Conservation (phyloP, 768 basidiomycete genomes). For the Suillus variegatus region DNA sequence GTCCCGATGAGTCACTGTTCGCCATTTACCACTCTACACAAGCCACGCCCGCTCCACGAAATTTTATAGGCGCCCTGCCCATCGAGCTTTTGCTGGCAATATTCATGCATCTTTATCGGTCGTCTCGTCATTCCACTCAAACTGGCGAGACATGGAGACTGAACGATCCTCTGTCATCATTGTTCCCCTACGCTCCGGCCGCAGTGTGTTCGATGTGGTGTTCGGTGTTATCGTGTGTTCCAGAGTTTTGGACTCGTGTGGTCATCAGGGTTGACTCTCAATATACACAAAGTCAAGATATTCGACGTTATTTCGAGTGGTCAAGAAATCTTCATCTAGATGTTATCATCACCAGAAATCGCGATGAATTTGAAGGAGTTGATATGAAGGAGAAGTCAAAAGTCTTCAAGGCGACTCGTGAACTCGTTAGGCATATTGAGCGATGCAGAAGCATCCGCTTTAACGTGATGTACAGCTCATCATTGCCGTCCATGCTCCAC, state of each 20-base stretch:
- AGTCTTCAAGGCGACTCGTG: background rate
- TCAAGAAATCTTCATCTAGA: slow-evolving; percentile 9
- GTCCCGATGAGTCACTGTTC: background rate
- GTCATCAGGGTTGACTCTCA: slow-evolving; percentile 7
- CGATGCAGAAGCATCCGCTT: slow-evolving; percentile 8
- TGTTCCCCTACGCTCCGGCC: slow-evolving; percentile 13
- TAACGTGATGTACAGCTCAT: slow-evolving; percentile 8
- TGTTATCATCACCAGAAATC: slow-evolving; percentile 9
- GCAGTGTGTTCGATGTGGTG: slow-evolving; percentile 12
- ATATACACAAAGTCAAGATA: background rate
- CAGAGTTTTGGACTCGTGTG: slow-evolving; percentile 14
- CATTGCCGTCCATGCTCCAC: slow-evolving; percentile 6
- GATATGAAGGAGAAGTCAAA: background rate
- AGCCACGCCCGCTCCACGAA: background rate
- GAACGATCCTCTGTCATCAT: slow-evolving; percentile 1
- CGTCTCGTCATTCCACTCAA: background rate
- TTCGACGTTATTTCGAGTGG: slow-evolving; percentile 10
- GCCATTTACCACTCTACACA: background rate
- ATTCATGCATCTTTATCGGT: slow-evolving; percentile 5
- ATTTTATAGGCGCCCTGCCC: slow-evolving; percentile 4
- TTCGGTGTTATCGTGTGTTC: slow-evolving; percentile 4
- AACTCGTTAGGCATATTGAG: slow-evolving; percentile 4
- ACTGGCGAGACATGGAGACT: slow-evolving; percentile 2
- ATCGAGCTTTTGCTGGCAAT: slow-evolving; percentile 9
- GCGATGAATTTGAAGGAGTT: background rate